Conservation (phyloP, 805 yeast species). For the Blastobotrys chiropterorum region DNA sequence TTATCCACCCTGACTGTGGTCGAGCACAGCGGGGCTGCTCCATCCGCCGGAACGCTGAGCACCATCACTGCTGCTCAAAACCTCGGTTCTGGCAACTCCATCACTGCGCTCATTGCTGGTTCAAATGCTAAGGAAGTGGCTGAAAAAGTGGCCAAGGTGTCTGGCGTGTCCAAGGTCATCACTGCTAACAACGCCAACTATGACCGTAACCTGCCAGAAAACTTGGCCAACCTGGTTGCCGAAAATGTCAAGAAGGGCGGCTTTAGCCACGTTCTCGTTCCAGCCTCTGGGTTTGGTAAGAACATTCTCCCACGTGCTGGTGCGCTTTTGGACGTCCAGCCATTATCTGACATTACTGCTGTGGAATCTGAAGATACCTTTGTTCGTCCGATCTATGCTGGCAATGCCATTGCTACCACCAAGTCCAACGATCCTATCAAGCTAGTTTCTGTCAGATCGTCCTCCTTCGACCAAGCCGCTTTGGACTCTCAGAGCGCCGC, state of each 20-base stretch:
- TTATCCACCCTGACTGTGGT: constrained; percentile 63
- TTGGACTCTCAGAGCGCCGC: constrained; percentile 35
- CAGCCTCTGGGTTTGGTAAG: constrained; percentile 86
- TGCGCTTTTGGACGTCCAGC: constrained; percentile 80
- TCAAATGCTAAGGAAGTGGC: constrained; percentile 46
- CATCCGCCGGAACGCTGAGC: constrained; percentile 65
- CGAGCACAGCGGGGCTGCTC: constrained; percentile 49
- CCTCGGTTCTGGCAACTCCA: constrained; percentile 56
- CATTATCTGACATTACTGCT: constrained; percentile 72
- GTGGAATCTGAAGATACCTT: constrained; percentile 66
- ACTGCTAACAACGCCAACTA: constrained; percentile 53
- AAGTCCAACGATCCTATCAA: constrained; percentile 59
- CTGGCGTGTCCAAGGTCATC: constrained; percentile 49
- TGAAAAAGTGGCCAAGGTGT: constrained; percentile 46
- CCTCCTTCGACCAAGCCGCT: constrained; percentile 60
- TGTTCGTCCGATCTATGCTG: constrained; percentile 93
- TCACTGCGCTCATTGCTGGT: constrained; percentile 76
- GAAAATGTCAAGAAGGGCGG: constrained; percentile 39
- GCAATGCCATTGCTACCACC: constrained; percentile 84
- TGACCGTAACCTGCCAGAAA: constrained; percentile 70
- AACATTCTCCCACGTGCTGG: constrained; percentile 80
- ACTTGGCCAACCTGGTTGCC: constrained; percentile 60
- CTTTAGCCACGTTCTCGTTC: constrained; percentile 66
- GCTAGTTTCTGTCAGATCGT: constrained; percentile 72
- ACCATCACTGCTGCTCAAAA: constrained; percentile 71